phyloP scores from a whole-genome alignment of 768 basidiomycete genomes.

The Mycena rebaudengoi region DNA sequence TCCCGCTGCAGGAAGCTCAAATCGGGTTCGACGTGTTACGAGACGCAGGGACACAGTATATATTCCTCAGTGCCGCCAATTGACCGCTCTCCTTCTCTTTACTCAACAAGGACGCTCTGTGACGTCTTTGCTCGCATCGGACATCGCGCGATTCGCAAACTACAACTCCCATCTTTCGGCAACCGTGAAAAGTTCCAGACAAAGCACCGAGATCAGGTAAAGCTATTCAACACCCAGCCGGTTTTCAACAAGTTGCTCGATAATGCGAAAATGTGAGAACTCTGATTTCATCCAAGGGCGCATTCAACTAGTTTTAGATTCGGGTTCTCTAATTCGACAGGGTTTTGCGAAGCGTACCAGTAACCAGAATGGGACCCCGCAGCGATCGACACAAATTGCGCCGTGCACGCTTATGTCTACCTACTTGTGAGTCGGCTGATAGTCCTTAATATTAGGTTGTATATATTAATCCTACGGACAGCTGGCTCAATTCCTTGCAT shows the following conservation, averaged over 20 bases:
- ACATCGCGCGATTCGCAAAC: constrained; percentile 52
- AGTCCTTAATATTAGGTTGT: no score
- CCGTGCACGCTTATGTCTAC: constrained; percentile 70
- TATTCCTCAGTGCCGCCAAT: constrained; percentile 70
- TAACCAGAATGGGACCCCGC: constrained; percentile 63
- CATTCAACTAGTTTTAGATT: constrained; percentile 37
- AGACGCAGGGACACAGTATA: no score
- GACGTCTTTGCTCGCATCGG: constrained; percentile 43
- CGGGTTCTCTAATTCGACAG: constrained; percentile 66
- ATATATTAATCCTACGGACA: constrained; percentile 31
- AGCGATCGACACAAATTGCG: constrained; percentile 58
- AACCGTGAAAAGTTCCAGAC: constrained; percentile 52
- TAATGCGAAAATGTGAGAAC: constrained; percentile 44
- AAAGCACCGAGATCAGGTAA: constrained; percentile 53
- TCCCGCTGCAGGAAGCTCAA: no score
- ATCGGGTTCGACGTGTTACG: no score
- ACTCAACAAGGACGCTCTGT: constrained; percentile 47
- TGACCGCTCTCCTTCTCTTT: constrained; percentile 60
- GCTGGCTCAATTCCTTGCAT: constrained; percentile 70
- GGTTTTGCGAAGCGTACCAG: constrained; percentile 66
- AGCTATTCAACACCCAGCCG: constrained; percentile 63
- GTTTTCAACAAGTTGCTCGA: constrained; percentile 68
- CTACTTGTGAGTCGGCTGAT: constrained; percentile 71
- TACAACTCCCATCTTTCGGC: constrained; percentile 59
- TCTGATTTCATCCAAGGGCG: not conserved